Conservation (phyloP, 176 grass and related monocot species). For the Carex myosuroides region DNA sequence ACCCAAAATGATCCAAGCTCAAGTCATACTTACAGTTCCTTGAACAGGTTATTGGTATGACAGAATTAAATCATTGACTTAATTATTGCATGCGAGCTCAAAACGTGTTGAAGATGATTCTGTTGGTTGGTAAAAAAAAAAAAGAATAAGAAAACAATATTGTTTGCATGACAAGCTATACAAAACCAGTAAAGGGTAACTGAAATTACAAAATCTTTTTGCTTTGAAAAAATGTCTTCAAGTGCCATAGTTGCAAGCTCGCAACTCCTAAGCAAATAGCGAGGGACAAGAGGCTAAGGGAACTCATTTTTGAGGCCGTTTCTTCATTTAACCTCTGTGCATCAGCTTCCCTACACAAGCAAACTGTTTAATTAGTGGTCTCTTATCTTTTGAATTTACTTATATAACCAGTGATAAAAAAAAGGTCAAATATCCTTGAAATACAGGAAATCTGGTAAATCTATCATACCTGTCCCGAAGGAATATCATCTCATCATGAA, state of each 20-base stretch:
- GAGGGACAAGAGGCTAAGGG: conserved; percentile 37
- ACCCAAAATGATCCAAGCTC: background rate
- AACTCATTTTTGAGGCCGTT: conserved; percentile 32
- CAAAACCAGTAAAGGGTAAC: background rate
- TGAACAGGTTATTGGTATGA: background rate
- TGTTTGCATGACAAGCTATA: background rate
- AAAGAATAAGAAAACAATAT: background rate
- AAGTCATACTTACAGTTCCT: background rate
- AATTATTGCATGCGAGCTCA: background rate
- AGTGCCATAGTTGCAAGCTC: conserved; percentile 43
- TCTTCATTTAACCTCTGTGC: conserved; percentile 37
- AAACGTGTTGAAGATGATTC: background rate
- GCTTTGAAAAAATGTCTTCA: conserved; percentile 46
- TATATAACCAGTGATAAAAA: background rate
- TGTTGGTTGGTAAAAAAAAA: background rate
- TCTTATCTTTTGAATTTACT: background rate
- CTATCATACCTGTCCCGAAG: conserved; percentile 29
- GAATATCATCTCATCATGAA: conserved; percentile 57
- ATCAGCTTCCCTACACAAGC: conserved; percentile 34
- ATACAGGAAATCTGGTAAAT: background rate
- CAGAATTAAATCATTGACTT: background rate
- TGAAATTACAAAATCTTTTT: conserved; percentile 24
- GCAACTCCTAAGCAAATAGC: conserved; percentile 41
- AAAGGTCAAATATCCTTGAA: background rate
- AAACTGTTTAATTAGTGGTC: background rate